Percentiles rank a stretch among this genome's conserved stretches.
Conservation (phyloP, 208 protist genomes). For the Leishmania arabica region DNA sequence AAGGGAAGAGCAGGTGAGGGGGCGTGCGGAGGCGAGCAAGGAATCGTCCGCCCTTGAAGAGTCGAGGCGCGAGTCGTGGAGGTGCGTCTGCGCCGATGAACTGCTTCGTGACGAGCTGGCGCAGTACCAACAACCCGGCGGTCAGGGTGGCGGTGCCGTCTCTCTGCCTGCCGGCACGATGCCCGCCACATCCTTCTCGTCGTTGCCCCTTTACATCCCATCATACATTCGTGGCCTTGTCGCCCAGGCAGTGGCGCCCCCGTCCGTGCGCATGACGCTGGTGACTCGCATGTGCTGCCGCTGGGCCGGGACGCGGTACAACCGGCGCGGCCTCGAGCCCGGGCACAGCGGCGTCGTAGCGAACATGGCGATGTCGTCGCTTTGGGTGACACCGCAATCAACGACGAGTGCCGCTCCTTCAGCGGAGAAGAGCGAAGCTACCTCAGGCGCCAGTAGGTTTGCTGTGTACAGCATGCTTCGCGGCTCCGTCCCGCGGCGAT, state of each 20-base stretch:
- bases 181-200: slow-evolving; percentile 9
- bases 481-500: slow-evolving; percentile 76
- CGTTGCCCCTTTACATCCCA: slow-evolving; percentile 43
- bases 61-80: slow-evolving; percentile 12
- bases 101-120: slow-evolving; percentile 22
- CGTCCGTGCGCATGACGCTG: slow-evolving; percentile 35
- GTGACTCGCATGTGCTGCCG: slow-evolving; percentile 71
- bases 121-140: not conserved
- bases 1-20: slow-evolving; percentile 2
- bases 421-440: not conserved
- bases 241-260: slow-evolving; percentile 17
- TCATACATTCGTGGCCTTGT: slow-evolving; percentile 70
- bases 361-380: slow-evolving; percentile 72
- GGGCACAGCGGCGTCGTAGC: slow-evolving; percentile 65
- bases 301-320: slow-evolving; percentile 85
- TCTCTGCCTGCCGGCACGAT: not conserved
- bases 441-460: slow-evolving; percentile 20
- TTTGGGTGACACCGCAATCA: slow-evolving; percentile 56
- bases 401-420: not conserved
- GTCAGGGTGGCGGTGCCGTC: not conserved
- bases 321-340: slow-evolving; percentile 79
- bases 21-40: not conserved
- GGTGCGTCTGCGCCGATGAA: slow-evolving; percentile 22
- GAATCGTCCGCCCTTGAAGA: not conserved
- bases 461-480: slow-evolving; percentile 67